Evolutionary conservation across 228 moss, liverwort and hornwort genomes (phyloP).

Genomic region (Sphagnum magellanicum): DNA sequence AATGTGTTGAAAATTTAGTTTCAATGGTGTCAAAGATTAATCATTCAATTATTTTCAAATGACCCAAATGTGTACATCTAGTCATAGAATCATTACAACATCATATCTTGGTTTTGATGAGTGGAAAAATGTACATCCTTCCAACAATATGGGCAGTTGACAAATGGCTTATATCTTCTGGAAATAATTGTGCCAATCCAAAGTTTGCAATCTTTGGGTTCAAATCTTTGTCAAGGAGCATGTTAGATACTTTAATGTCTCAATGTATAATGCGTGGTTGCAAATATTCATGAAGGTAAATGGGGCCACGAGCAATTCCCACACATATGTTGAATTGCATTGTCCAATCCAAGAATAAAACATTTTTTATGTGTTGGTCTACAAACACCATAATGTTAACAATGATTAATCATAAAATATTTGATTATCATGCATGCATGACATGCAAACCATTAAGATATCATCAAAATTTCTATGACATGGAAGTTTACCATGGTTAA

Average conservation of each 20-base stretch:
- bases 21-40: too few relatives aligned
- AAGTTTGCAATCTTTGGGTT: constrained; percentile 49
- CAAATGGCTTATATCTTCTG: constrained; percentile 5
- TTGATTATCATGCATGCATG: neutral
- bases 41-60: too few relatives aligned
- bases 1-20: too few relatives aligned
- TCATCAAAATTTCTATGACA: too few relatives aligned
- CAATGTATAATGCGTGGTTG: constrained; percentile 43
- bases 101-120: too few relatives aligned
- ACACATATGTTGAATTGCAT: constrained; percentile 26
- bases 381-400: neutral
- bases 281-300: constrained; percentile 32
- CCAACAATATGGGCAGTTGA: neutral
- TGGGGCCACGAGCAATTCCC: constrained; percentile 37
- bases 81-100: too few relatives aligned
- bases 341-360: constrained; percentile 26
- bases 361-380: constrained; percentile 26
- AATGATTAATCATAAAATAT: neutral
- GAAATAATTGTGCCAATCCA: constrained; percentile 44
- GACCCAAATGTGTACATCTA: too few relatives aligned
- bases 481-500: too few relatives aligned
- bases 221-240: constrained; percentile 34
- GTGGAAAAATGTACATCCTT: neutral
- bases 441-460: neutral
- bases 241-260: constrained; percentile 44